Conservation (phyloP, 2,329 filamentous ascomycete species). For the Tolypocladium tundrense region DNA sequence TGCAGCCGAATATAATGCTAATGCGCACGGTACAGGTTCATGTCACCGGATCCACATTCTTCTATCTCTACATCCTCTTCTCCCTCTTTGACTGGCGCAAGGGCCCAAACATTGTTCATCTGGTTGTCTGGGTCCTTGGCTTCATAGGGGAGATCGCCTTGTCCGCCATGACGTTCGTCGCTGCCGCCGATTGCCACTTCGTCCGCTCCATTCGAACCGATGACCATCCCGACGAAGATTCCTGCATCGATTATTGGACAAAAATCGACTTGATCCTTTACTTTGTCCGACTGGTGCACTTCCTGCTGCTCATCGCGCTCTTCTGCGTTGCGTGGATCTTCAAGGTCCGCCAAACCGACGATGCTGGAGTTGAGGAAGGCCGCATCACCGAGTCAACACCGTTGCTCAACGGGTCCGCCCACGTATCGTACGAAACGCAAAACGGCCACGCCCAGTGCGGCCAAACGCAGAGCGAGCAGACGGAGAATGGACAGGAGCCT, state of each 20-base stretch:
- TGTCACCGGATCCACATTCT: constrained; percentile 72
- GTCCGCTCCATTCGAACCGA: constrained; percentile 28
- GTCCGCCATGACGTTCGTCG: constrained; percentile 54
- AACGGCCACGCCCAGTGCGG: constrained; percentile 11
- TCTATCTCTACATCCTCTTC: constrained; percentile 77
- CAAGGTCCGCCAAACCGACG: constrained; percentile 27
- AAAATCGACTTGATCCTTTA: constrained; percentile 55
- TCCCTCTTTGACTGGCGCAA: constrained; percentile 76
- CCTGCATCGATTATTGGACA: constrained; percentile 27
- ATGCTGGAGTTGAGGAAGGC: constrained; percentile 26
- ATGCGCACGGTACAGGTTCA: constrained; percentile 53
- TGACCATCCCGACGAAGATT: constrained; percentile 15
- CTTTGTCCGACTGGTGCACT: constrained; percentile 55
- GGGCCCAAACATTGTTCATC: constrained; percentile 70
- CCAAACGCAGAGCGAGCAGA: neutral
- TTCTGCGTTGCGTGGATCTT: constrained; percentile 30
- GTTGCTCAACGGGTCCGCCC: constrained; percentile 39
- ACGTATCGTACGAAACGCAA: constrained; percentile 23
- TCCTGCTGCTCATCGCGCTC: constrained; percentile 48
- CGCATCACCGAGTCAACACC: constrained; percentile 49
- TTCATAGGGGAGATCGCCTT: constrained; percentile 65
- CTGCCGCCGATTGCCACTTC: constrained; percentile 59
- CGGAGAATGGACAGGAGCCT: neutral
- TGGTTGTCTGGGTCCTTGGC: constrained; percentile 67
- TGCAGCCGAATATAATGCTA: neutral